These are phyloP conservation scores for Juncus inflexus DNA, from an alignment of 176 grass and related monocot species.

Conservation along the genomic window DNA sequence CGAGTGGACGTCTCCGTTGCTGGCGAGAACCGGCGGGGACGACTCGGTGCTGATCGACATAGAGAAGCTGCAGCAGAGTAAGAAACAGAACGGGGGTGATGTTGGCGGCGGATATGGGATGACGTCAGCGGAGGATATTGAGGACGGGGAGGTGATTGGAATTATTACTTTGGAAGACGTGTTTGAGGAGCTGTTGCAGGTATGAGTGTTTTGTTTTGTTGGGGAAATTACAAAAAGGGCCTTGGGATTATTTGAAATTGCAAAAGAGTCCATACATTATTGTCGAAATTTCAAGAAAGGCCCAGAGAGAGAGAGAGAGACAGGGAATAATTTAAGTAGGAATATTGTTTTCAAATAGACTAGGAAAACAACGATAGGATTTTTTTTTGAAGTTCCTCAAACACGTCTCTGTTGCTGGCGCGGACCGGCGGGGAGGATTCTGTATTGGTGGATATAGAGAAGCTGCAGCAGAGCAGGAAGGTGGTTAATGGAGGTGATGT, in stretches of 20 bases:
- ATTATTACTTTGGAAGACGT: constrained; percentile 99
- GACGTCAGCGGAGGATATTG: constrained; percentile 79
- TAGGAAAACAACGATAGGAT: background rate
- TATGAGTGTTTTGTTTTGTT: constrained; percentile 12
- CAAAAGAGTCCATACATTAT: no score
- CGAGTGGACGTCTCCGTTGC: constrained; percentile 48
- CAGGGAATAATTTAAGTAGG: background rate
- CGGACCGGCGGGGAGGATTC: no score
- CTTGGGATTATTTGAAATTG: no score
- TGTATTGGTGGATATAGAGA: constrained; percentile 76
- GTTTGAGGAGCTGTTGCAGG: constrained; percentile 99
- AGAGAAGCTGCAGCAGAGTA: constrained; percentile 48
- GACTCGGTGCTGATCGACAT: constrained; percentile 68
- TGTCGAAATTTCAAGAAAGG: background rate
- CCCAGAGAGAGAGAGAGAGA: background rate
- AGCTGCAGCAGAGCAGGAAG: constrained; percentile 43
- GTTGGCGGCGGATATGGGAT: constrained; percentile 23
- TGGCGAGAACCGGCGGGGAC: constrained; percentile 61
- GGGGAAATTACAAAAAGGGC: no score
- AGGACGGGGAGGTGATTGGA: constrained; percentile 97
- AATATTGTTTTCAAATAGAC: background rate
- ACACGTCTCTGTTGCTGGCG: no score
- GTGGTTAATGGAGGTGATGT: constrained; percentile 49
- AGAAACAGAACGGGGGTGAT: constrained; percentile 56
- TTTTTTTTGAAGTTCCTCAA: no score